These are phyloP conservation scores for Fraxinus sp. DNA, from an alignment of 305 asterid species.

Conservation along the genomic window DNA sequence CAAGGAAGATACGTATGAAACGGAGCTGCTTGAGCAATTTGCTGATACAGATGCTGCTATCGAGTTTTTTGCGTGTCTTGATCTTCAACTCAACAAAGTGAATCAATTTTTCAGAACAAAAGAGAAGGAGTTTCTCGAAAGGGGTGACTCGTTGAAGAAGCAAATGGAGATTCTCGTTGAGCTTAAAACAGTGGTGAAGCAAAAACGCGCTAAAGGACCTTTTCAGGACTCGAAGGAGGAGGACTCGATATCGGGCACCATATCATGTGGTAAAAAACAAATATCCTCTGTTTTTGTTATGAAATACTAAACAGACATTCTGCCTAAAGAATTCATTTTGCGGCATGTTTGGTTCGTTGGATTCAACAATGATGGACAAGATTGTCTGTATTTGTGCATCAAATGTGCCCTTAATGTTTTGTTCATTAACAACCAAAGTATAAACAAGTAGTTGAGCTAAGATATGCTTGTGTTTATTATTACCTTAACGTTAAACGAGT, in stretches of 20 bases:
- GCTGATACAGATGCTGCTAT: constrained; percentile 62
- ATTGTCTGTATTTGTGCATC: background rate
- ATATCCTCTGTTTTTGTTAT: constrained; percentile 12
- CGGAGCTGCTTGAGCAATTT: constrained; percentile 69
- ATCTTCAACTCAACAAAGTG: constrained; percentile 85
- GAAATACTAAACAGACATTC: background rate
- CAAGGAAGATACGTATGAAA: constrained; percentile 62
- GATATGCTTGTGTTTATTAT: background rate
- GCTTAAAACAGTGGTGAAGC: constrained; percentile 52
- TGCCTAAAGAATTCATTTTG: background rate
- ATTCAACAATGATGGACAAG: background rate
- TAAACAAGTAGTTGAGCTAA: background rate
- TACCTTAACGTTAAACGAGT: background rate
- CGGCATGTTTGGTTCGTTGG: background rate
- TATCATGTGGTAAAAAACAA: constrained; percentile 58
- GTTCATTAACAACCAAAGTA: background rate
- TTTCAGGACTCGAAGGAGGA: constrained; percentile 55
- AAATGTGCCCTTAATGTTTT: background rate
- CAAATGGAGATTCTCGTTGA: constrained; percentile 77
- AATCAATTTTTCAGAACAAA: constrained; percentile 66
- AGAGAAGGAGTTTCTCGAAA: constrained; percentile 76
- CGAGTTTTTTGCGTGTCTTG: constrained; percentile 71
- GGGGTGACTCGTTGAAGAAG: constrained; percentile 70
- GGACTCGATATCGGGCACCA: constrained; percentile 68
- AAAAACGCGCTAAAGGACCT: constrained; percentile 35